A percentile compares a stretch with the other conserved stretches of the same genome.
Conservation (phyloP, 2,329 filamentous ascomycete genomes). For the Pyrenophora teres region DNA sequence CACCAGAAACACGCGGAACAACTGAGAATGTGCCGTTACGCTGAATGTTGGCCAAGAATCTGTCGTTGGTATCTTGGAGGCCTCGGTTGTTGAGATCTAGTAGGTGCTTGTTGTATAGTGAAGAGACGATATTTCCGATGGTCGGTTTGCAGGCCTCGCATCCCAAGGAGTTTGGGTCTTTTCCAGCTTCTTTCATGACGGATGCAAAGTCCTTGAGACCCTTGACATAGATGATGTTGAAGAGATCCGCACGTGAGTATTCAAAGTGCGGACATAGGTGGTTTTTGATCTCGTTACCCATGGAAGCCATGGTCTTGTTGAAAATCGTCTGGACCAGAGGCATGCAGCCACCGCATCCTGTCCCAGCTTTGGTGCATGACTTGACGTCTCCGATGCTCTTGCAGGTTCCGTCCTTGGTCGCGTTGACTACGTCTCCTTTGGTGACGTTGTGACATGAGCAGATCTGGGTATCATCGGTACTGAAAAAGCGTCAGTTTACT, state of each 20-base stretch:
- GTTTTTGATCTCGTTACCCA: slow-evolving; percentile 88
- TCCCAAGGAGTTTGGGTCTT: slow-evolving; percentile 71
- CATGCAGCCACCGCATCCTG: slow-evolving; percentile 88
- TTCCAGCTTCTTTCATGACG: slow-evolving; percentile 79
- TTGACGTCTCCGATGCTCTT: slow-evolving; percentile 84
- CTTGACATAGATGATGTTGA: slow-evolving; percentile 85
- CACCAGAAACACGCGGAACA: slow-evolving; percentile 78
- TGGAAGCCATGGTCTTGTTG: slow-evolving; percentile 81
- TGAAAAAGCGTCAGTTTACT: slow-evolving; percentile 21
- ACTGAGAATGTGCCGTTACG: slow-evolving; percentile 90
- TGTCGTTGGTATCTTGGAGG: slow-evolving; percentile 88
- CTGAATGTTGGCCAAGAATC: slow-evolving; percentile 87
- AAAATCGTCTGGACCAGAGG: slow-evolving; percentile 88
- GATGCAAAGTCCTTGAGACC: slow-evolving; percentile 71
- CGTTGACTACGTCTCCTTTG: slow-evolving; percentile 76
- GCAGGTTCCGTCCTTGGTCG: slow-evolving; percentile 77
- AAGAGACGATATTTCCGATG: slow-evolving; percentile 78
- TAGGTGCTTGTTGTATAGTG: slow-evolving; percentile 81
- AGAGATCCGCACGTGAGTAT: slow-evolving; percentile 84
- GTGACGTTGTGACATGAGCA: slow-evolving; percentile 93
- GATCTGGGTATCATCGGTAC: slow-evolving; percentile 81
- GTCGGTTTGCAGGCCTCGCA: slow-evolving; percentile 88
- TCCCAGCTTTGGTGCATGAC: slow-evolving; percentile 88
- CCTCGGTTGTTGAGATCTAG: slow-evolving; percentile 73
- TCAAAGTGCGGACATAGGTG: slow-evolving; percentile 83